phyloP scores from a whole-genome alignment of 2,329 filamentous ascomycete genomes.

The Neofusicoccum parvum region DNA sequence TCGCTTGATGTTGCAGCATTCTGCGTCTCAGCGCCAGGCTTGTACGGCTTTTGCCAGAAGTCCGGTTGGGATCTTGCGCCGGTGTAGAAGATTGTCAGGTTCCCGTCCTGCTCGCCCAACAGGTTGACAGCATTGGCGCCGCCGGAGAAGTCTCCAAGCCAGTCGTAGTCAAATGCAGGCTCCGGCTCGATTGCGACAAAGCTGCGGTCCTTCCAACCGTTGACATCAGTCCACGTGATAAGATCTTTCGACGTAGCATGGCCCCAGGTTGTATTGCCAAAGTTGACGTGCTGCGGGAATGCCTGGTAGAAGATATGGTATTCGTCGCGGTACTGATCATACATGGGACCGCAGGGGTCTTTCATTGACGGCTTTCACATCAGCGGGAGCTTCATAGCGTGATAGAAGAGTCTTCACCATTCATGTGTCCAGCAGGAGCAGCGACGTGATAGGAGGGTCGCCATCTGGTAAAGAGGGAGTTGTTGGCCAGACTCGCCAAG shows the following conservation, averaged over 20 bases:
- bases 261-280: constrained; percentile 48
- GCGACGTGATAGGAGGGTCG: constrained; percentile 49
- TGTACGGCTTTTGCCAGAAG: constrained; percentile 48
- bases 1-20: constrained; percentile 49
- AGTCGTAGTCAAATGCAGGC: constrained; percentile 50
- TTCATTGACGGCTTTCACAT: constrained; percentile 4
- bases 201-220: constrained; percentile 49
- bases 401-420: constrained; percentile 27
- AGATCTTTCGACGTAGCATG: constrained; percentile 55
- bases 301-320: constrained; percentile 60
- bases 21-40: constrained; percentile 49
- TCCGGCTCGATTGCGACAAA: constrained; percentile 44
- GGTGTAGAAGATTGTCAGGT: constrained; percentile 52
- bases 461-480: constrained; percentile 53
- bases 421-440: constrained; percentile 53
- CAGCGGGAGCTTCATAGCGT: too few species aligned
- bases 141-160: constrained; percentile 57
- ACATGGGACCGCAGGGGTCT: constrained; percentile 54
- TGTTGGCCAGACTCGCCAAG: constrained; percentile 41
- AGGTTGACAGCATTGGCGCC: constrained; percentile 53
- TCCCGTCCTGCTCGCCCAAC: constrained; percentile 49
- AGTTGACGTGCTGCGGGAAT: constrained; percentile 51
- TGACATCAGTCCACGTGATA: constrained; percentile 48
- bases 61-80: constrained; percentile 50
- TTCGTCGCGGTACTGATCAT: constrained; percentile 48